Conservation (phyloP, 805 yeast species). For the Candida hungchunana region DNA sequence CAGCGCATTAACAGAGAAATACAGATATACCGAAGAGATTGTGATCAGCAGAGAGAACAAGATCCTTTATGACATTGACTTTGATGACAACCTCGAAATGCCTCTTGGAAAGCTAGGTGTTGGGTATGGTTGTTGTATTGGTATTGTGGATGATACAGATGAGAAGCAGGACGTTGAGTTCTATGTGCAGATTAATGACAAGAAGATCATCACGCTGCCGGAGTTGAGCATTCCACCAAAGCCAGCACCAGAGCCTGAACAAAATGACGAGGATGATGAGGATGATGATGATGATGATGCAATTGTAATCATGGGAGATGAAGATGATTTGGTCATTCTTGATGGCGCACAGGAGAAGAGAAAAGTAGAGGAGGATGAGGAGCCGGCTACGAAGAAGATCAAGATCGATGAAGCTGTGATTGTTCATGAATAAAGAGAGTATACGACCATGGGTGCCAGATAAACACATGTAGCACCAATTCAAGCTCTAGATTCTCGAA, state of each 20-base stretch:
- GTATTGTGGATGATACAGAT: conserved; percentile 80
- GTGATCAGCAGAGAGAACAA: conserved; percentile 52
- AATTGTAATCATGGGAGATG: conserved; percentile 15
- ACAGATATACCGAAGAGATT: conserved; percentile 51
- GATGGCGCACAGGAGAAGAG: conserved; percentile 24
- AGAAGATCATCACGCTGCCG: conserved; percentile 27
- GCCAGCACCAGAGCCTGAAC: conserved; percentile 11
- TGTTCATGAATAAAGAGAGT: no score
- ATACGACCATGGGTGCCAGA: no score
- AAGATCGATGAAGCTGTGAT: conserved; percentile 8
- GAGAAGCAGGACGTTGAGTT: conserved; percentile 58
- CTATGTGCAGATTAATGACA: conserved; percentile 35
- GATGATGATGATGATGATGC: conserved; percentile 20
- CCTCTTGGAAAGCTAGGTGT: conserved; percentile 52
- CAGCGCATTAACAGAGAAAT: conserved; percentile 41
- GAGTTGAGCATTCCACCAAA: conserved; percentile 30
- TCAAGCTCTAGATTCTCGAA: no score
- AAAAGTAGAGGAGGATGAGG: conserved; percentile 12
- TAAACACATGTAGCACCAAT: no score
- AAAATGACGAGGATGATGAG: conserved; percentile 23
- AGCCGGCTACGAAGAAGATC: conserved; percentile 9
- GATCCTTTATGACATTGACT: conserved; percentile 79
- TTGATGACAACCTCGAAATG: conserved; percentile 66
- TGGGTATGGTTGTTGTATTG: conserved; percentile 54
- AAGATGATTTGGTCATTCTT: conserved; percentile 20